Base-by-base conservation (phyloP, 345 rosid genomes). In the Geranium rotundifolium region DNA sequence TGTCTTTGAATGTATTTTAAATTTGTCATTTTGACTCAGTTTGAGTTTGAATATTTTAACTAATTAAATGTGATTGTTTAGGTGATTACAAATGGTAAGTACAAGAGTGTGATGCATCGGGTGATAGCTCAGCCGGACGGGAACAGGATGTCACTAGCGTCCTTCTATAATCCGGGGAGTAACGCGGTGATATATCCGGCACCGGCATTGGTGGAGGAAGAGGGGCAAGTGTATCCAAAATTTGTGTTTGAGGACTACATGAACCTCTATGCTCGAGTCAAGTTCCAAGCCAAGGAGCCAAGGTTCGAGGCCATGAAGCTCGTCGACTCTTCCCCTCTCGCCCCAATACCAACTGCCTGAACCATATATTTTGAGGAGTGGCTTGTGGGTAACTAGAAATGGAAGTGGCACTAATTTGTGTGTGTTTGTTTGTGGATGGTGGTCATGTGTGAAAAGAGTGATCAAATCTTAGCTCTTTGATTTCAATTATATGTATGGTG, bases 31-130 rank as follows among this genome's bases (percentile, higher is more conserved):
- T 23, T 23, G 27, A 23, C 27, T 23, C 27, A 23, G 27, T 23
- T 23, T 23, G 27, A 23, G 27, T 23, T 23, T 23, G 27, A 23
- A 23, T 23, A 23, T 23, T 23, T 23, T 23, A 23, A 23, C 27
- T 23, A 23, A 23, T 2, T 23, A 34, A 4, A 34, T 34, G 6
- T 34, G 10, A 17, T 54, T 20, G 31, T 41, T 6, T 30, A 91
- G 96, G 98, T 92, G 57, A 85, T 92, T 5, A 89, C 86, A 15
- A 92, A 92, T 63, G 98, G 98, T 6, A 92, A 83, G 72, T 89
- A 89, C 76, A 92, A 89, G 83, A 92, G 98, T 67, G 70, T 87
- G 39, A 12, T 77, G 79, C 98, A 92, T 72, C 74, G 95, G 5
- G 98, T 92, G 73, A 15, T 84, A 13, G 86, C 90, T 2, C 89